A percentile compares a stretch with the other conserved stretches of the same genome.
Evolutionary conservation across 1,139 yeast species (phyloP).

Genomic region (Nakaseomyces sp.): DNA sequence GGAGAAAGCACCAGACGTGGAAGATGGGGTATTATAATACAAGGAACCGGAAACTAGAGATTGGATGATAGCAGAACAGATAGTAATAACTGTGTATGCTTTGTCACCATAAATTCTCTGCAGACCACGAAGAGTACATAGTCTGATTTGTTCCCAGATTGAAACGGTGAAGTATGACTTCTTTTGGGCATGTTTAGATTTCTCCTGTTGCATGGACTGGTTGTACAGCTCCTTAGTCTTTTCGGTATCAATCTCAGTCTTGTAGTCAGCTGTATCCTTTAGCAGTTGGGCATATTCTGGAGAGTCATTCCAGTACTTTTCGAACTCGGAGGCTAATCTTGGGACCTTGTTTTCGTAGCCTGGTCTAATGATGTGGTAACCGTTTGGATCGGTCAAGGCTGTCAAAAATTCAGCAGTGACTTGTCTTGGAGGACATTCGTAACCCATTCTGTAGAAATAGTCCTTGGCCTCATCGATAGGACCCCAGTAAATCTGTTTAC

Average conservation of each 20-base stretch:
- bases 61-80: constrained; percentile 42
- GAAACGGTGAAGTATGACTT: constrained; percentile 42
- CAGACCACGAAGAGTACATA: constrained; percentile 42
- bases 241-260: constrained; percentile 33
- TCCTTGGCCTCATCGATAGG: constrained; percentile 36
- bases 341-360: constrained; percentile 61
- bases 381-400: constrained; percentile 42
- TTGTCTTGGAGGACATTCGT: constrained; percentile 46
- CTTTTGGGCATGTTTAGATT: constrained; percentile 33
- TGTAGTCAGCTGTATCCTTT: constrained; percentile 41
- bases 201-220: constrained; percentile 37
- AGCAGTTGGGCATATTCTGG: constrained; percentile 38
- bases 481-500: constrained; percentile 40
- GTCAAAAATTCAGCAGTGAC: constrained; percentile 53
- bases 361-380: constrained; percentile 30
- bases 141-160: constrained; percentile 39
- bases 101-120: constrained; percentile 46
- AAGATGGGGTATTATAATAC: constrained; percentile 37
- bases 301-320: constrained; percentile 55
- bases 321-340: constrained; percentile 59
- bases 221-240: constrained; percentile 35
- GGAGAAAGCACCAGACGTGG: constrained; percentile 45
- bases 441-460: constrained; percentile 43
- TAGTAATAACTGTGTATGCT: constrained; percentile 40
- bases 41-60: constrained; percentile 42